Conservation (phyloP, 306 rosid species). For the Inga oerstediana region DNA sequence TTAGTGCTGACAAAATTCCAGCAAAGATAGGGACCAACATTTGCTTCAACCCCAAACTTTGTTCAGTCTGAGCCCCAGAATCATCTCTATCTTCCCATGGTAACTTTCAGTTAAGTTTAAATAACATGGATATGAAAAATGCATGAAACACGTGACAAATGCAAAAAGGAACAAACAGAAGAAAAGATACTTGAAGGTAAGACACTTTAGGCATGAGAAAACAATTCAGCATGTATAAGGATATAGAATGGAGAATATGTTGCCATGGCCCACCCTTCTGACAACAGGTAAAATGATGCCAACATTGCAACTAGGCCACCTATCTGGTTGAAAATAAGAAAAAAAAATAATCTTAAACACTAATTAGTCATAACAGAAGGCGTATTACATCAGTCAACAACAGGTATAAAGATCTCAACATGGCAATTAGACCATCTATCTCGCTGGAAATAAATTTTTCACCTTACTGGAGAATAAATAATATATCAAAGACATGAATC, state of each 20-base stretch:
- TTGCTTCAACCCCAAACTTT: conserved; percentile 66
- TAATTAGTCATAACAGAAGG: neutral
- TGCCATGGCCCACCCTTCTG: conserved; percentile 95
- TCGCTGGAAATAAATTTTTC: conserved; percentile 39
- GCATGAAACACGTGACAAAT: conserved; percentile 14
- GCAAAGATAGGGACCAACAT: conserved; percentile 85
- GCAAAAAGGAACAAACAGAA: conserved; percentile 18
- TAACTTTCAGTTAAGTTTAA: conserved; percentile 72
- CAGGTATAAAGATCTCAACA: conserved; percentile 80
- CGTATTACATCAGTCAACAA: conserved; percentile 53
- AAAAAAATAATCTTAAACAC: neutral
- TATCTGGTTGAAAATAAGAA: conserved; percentile 64
- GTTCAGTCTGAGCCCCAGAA: conserved; percentile 63
- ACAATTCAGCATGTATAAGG: conserved; percentile 47
- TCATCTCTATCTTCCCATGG: conserved; percentile 75
- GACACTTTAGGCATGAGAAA: conserved; percentile 28
- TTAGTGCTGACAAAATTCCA: conserved; percentile 84
- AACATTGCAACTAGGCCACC: conserved; percentile 95
- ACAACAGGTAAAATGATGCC: conserved; percentile 80
- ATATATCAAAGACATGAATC: conserved; percentile 20
- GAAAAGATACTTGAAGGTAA: conserved; percentile 9
- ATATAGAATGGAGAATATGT: conserved; percentile 91
- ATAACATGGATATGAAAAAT: conserved; percentile 31
- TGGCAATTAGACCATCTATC: conserved; percentile 89
- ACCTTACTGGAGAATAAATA: conserved; percentile 36